Base-by-base conservation (phyloP, 129 eudicot genomes). In the Flaveria brownii region DNA sequence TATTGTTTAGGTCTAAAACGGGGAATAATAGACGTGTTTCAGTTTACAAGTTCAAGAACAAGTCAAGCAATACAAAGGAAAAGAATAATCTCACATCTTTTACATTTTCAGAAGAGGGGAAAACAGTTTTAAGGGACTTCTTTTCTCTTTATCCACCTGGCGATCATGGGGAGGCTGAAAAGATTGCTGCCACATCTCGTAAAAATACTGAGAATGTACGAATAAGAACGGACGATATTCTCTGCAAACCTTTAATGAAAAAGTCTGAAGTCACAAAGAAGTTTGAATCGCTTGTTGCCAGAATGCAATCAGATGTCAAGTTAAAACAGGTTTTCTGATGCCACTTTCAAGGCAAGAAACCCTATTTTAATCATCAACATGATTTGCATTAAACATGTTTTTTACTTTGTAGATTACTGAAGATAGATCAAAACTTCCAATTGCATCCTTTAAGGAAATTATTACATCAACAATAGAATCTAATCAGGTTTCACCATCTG, bases 371-470 rank as follows among this genome's bases (percentile, higher is more conserved):
- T 76, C 15, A 13, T 62, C 59, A 57, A 26, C 46, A 65, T 51
- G 62, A 55, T 41, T 30, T 57, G 55, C 25, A 36, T 73, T 28
- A 62, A 14, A 39, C 57, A 39, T 25, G 26, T 61, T 52, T 33
- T 60, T 36, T 56, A 9, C 36, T 62, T 70, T 75, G 78, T 90
- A 93, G 98, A 88, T 94, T 41, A 56, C 83, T 5, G 85, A 87
- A 70, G 81, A 36, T 70, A 89, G 97, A 85, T 83, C 85, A 41
- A 94, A 91, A 82, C 98, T 94, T 84, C 98, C 98, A 10, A 94
- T 94, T 77, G 89, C 96, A 73, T 83, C 97, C 47, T 94, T 82
- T 75, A 86, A 57, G 77, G 96, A 87, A 77, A 73, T 23, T 77
- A 89, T 94, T 81, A 85, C 90, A 54, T 91, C 97, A 9, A 82